These are phyloP conservation scores for Backusella australiensis DNA, from an alignment of 192 early-diverging fungal species.

Conservation along the genomic window DNA sequence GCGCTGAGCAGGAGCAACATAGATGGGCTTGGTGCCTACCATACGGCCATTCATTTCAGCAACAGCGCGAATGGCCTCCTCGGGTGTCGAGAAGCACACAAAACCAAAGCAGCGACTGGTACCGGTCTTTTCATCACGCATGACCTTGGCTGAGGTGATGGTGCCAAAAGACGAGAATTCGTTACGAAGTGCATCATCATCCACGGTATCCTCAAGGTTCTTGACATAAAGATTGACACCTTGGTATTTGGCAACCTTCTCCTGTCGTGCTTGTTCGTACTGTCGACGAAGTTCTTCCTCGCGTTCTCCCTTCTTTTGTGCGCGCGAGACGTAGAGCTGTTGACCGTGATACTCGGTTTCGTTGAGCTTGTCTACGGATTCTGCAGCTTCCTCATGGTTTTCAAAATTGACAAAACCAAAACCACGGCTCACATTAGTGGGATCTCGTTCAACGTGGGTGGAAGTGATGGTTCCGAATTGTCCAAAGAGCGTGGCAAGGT, in stretches of 20 bases:
- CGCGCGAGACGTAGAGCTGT: slow-evolving; percentile 92
- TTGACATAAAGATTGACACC: slow-evolving; percentile 98
- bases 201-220: slow-evolving; percentile 95
- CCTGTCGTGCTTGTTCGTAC: slow-evolving; percentile 93
- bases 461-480: slow-evolving; percentile 85
- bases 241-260: slow-evolving; percentile 98
- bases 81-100: slow-evolving; percentile 98
- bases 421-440: slow-evolving; percentile 81
- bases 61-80: slow-evolving; percentile 98
- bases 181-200: slow-evolving; percentile 94
- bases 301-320: slow-evolving; percentile 98
- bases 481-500: slow-evolving; percentile 76
- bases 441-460: slow-evolving; percentile 70
- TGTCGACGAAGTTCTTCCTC: slow-evolving; percentile 94
- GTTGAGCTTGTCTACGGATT: slow-evolving; percentile 90
- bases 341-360: slow-evolving; percentile 90
- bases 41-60: slow-evolving; percentile 99
- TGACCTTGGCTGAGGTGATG: slow-evolving; percentile 97
- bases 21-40: slow-evolving; percentile 93
- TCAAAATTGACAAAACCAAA: slow-evolving; percentile 99
- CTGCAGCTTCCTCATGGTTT: slow-evolving; percentile 83
- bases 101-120: slow-evolving; percentile 95
- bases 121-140: slow-evolving; percentile 87
- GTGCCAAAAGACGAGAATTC: slow-evolving; percentile 95
- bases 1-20: slow-evolving; percentile 97